Evolutionary conservation across 176 grass and related monocot genomes (phyloP).

Genomic region (Lolium multiflorum): DNA sequence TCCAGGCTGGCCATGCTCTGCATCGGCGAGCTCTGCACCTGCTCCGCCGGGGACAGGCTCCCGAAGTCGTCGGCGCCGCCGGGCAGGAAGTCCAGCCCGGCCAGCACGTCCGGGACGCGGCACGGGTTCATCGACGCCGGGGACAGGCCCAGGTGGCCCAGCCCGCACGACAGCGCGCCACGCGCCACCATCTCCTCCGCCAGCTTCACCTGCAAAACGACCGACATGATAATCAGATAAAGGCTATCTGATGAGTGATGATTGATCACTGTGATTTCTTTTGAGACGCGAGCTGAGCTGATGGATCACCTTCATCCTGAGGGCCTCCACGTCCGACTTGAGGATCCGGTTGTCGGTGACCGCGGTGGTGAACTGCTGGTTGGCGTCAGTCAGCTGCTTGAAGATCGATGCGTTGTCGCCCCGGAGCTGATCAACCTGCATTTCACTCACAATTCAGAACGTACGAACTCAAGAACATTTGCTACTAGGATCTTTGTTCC

Average conservation of each 20-base stretch:
- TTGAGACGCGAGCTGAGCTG: background rate
- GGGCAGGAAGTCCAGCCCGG: conserved; percentile 59
- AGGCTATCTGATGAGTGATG: no score
- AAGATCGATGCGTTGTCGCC: conserved; percentile 77
- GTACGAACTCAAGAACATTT: background rate
- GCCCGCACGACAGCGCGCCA: conserved; percentile 67
- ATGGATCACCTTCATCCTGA: conserved; percentile 71
- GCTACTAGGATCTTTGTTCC: background rate
- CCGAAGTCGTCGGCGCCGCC: conserved; percentile 52
- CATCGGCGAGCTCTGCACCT: conserved; percentile 66
- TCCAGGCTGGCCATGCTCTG: conserved; percentile 60
- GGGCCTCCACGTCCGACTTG: conserved; percentile 82
- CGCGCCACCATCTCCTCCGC: conserved; percentile 90
- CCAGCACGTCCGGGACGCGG: conserved; percentile 51
- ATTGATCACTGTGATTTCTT: background rate
- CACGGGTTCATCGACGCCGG: conserved; percentile 60
- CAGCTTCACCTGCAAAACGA: conserved; percentile 72
- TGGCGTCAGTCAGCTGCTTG: conserved; percentile 83
- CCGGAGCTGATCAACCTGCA: conserved; percentile 78
- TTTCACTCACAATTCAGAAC: background rate
- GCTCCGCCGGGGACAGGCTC: conserved; percentile 65
- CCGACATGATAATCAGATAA: no score
- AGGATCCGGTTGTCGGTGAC: conserved; percentile 81
- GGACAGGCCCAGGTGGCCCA: conserved; percentile 46
- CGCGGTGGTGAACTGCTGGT: conserved; percentile 71